Percentiles rank a stretch among this genome's conserved stretches.
Conservation (phyloP, 768 basidiomycete genomes). For the Trametes cingulata region DNA sequence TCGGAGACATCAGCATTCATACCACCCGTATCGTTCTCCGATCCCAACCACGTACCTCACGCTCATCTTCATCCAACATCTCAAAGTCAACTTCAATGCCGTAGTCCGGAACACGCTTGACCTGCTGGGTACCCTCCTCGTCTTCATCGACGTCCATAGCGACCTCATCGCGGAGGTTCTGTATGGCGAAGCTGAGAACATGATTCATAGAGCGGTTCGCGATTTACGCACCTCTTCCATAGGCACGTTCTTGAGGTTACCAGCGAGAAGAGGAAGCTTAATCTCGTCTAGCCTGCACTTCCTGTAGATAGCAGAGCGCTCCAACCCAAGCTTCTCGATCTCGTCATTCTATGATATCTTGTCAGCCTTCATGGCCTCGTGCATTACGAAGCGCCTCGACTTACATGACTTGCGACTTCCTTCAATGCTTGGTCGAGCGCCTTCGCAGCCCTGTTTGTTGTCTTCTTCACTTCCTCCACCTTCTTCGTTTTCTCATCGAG, state of each 20-base stretch:
- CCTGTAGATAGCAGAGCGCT: conserved; percentile 84
- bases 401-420: conserved; percentile 80
- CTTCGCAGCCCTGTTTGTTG: conserved; percentile 67
- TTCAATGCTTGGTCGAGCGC: conserved; percentile 85
- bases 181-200: not conserved
- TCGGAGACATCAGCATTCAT: not conserved
- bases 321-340: conserved; percentile 84
- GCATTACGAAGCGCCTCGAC: conserved; percentile 20
- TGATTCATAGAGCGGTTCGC: not conserved
- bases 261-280: conserved; percentile 71
- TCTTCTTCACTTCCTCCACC: conserved; percentile 77
- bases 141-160: conserved; percentile 93
- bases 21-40: not conserved
- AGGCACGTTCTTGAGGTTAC: conserved; percentile 82
- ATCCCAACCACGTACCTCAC: conserved; percentile 46
- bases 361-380: not conserved
- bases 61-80: conserved; percentile 70
- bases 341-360: conserved; percentile 68
- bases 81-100: conserved; percentile 91
- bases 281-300: conserved; percentile 95
- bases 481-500: conserved; percentile 73
- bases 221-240: conserved; percentile 81
- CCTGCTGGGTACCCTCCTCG: conserved; percentile 76
- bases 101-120: conserved; percentile 73
- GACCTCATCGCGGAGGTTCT: conserved; percentile 83